Evolutionary conservation across 176 grass and related monocot genomes (phyloP).

Genomic region (Tillandsia leiboldiana): DNA sequence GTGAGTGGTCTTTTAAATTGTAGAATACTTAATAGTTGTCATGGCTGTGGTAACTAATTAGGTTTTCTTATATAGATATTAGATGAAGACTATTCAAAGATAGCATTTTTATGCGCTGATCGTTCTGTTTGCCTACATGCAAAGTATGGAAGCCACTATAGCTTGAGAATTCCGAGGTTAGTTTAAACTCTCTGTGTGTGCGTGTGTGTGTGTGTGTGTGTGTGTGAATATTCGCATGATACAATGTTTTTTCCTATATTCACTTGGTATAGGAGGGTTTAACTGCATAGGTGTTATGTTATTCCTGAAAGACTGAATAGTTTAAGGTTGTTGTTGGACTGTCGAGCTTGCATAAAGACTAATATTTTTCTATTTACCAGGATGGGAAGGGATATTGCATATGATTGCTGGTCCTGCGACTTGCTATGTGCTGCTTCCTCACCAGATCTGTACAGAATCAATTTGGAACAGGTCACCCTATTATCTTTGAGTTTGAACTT

Average conservation of each 20-base stretch:
- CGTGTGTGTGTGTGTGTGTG: neutral
- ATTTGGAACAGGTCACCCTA: slow-evolving; percentile 33
- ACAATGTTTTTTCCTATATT: no score
- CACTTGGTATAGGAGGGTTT: no score
- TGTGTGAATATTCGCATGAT: neutral
- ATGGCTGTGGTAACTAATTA: neutral
- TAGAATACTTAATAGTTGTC: neutral
- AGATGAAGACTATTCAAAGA: slow-evolving; percentile 81
- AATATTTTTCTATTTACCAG: slow-evolving; percentile 29
- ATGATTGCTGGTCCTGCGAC: slow-evolving; percentile 93
- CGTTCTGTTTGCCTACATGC: slow-evolving; percentile 87
- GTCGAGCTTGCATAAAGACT: neutral
- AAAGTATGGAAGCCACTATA: slow-evolving; percentile 88
- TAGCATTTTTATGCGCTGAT: slow-evolving; percentile 80
- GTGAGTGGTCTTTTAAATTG: neutral
- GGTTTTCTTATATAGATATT: slow-evolving; percentile 36
- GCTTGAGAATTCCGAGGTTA: slow-evolving; percentile 90
- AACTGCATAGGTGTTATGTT: no score
- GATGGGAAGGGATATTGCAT: slow-evolving; percentile 94
- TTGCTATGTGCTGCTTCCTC: slow-evolving; percentile 91
- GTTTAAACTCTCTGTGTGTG: neutral
- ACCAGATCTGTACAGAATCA: slow-evolving; percentile 86
- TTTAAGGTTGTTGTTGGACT: neutral
- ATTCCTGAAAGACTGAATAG: no score
- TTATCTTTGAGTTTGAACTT: neutral